phyloP scores from a whole-genome alignment of 805 yeast genomes.

The Isabelozyma pseudorhagii region DNA sequence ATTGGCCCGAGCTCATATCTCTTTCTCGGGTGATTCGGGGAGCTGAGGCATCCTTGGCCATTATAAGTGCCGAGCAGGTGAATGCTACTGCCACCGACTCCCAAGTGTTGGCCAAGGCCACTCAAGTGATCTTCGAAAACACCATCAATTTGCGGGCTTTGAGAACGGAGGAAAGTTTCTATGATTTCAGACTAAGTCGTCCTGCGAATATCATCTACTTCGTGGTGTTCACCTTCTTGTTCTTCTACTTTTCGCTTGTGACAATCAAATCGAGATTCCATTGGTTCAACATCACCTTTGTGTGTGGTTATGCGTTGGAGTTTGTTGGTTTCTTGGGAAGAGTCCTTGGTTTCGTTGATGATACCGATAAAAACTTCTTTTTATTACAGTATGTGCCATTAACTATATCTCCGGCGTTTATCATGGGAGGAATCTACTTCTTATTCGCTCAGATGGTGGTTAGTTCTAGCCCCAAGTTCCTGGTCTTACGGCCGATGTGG shows the following conservation, averaged over 20 bases:
- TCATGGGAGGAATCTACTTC: slow-evolving; percentile 42
- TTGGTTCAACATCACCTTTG: slow-evolving; percentile 38
- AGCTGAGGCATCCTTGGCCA: slow-evolving; percentile 33
- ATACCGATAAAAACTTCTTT: slow-evolving; percentile 15
- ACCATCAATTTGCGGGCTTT: slow-evolving; percentile 29
- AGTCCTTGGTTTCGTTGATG: slow-evolving; percentile 24
- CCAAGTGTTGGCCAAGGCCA: slow-evolving; percentile 22
- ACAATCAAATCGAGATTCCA: slow-evolving; percentile 28
- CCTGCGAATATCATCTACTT: slow-evolving; percentile 33
- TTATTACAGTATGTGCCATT: slow-evolving; percentile 32
- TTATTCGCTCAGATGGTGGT: slow-evolving; percentile 39
- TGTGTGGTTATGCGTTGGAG: slow-evolving; percentile 34
- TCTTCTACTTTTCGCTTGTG: slow-evolving; percentile 24
- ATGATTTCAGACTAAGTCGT: slow-evolving; percentile 17
- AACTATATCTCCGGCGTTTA: slow-evolving; percentile 40
- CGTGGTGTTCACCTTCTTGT: slow-evolving; percentile 21
- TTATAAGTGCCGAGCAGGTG: slow-evolving; percentile 32
- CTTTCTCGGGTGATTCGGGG: slow-evolving; percentile 27
- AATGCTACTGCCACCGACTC: slow-evolving; percentile 37
- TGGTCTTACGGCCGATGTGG: slow-evolving; percentile 41
- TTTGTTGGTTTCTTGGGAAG: slow-evolving; percentile 38
- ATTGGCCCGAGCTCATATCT: slow-evolving; percentile 10
- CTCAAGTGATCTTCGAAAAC: slow-evolving; percentile 29
- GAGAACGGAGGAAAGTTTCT: slow-evolving; percentile 25
- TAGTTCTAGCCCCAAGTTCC: slow-evolving; percentile 34